Base-by-base conservation (phyloP, 768 basidiomycete genomes). In the Boletus eberwhitei region DNA sequence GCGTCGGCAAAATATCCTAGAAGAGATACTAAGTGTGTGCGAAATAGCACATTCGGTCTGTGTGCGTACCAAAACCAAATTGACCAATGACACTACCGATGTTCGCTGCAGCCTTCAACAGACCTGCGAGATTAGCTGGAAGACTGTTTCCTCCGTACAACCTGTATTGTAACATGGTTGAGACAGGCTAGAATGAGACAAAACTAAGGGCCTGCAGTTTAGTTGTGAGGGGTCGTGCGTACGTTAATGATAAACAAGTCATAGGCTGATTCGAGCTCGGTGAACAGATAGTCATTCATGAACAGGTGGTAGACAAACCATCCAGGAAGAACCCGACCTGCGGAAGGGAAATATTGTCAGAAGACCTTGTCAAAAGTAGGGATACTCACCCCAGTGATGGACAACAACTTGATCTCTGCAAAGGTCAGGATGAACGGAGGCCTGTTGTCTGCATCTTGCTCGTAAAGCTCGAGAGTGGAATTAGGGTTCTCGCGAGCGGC, bases 1-100 rank as follows among this genome's bases (percentile, higher is more conserved):
- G 82, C 74, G 62, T 88, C 87, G 7, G 85, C 87, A 48, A 78
- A 71, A 57, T 85, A 86, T 16, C 85, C 84, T 84, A 51, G 29
- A 42, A 11, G 34, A 21, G 19, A 26, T 21, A 34, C 13, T 39
- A 12, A 46, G 36, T 7, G 5, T 4, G 37, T 36, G 34, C 8
- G 7, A 39, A 32, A 12, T 24, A 35, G 4, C 6, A 19, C 8
- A 19, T 52, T 5, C n/a, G 5, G 6, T 8, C 9, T 34, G 16
- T 19, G 39, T n/a, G 31, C 59, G 32, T 62, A 81, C 84, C 85
- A 54, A 86, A 87, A 2, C 62, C 62, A 59, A 87, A 82, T 71
- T 87, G 86, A 46, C 84, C 86, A 49, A 88, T 80, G 58, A 88
- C 86, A 57, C 81, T 82, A 2, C 85, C 86, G 41, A 88, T 87